phyloP scores from a whole-genome alignment of 371 early-diverging fungal species.

The Conidiobolus coronatus region DNA sequence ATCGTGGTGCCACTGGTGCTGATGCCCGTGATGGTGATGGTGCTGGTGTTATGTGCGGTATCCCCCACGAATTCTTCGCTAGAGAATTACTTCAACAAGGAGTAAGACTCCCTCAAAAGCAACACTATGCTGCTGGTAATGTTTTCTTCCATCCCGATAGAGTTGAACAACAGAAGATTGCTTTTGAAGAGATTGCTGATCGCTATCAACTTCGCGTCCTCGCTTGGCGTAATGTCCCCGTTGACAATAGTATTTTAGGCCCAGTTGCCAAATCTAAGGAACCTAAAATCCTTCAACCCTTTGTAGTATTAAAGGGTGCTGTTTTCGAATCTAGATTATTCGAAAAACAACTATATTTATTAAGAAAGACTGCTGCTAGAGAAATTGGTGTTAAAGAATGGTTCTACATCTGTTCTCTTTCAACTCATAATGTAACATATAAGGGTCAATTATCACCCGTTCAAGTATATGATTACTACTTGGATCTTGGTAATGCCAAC shows the following conservation, averaged over 20 bases:
- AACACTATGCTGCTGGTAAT: conserved; percentile 86
- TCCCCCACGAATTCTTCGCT: conserved; percentile 71
- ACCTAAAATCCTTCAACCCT: conserved; percentile 86
- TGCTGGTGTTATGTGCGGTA: conserved; percentile 77
- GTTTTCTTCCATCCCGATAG: conserved; percentile 50
- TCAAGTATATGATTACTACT: conserved; percentile 82
- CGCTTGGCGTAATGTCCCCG: conserved; percentile 81
- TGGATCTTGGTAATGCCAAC: conserved; percentile 57
- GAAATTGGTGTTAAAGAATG: conserved; percentile 51
- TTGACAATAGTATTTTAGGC: conserved; percentile 66
- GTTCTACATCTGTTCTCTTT: conserved; percentile 91
- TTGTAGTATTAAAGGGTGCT: conserved; percentile 21
- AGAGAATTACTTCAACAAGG: conserved; percentile 15
- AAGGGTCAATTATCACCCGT: conserved; percentile 85
- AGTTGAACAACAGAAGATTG: conserved; percentile 33
- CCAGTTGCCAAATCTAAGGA: conserved; percentile 71
- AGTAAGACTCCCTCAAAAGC: conserved; percentile 39
- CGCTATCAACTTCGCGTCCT: conserved; percentile 46
- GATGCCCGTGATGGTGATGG: conserved; percentile 76
- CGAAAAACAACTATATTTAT: conserved; percentile 64
- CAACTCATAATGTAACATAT: conserved; percentile 77
- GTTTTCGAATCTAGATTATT: conserved; percentile 46
- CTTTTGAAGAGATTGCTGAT: conserved; percentile 51
- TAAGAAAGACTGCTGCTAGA: conserved; percentile 76
- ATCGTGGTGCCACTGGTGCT: conserved; percentile 79